These are phyloP conservation scores for Lipomyces chichibuensis DNA, from an alignment of 805 yeast genomes.

Conservation along the genomic window DNA sequence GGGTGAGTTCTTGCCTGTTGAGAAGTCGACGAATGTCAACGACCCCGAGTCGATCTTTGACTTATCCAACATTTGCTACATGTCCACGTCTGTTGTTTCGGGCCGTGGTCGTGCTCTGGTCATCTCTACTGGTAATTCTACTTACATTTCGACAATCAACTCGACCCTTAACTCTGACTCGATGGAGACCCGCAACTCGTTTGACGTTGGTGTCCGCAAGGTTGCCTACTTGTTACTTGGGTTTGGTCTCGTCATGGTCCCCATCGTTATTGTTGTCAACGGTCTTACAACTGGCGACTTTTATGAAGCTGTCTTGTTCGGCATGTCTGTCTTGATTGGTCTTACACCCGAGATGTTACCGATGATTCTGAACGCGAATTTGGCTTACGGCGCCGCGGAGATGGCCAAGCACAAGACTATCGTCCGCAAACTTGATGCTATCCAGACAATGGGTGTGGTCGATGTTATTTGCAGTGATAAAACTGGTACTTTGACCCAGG, in stretches of 20 bases:
- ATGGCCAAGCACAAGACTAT: constrained; percentile 37
- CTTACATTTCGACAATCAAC: constrained; percentile 38
- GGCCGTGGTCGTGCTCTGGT: constrained; percentile 36
- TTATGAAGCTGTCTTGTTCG: constrained; percentile 36
- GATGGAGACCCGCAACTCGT: constrained; percentile 36
- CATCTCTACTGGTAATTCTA: constrained; percentile 29
- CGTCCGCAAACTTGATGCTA: constrained; percentile 36
- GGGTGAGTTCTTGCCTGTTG: constrained; percentile 63
- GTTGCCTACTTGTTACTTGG: constrained; percentile 35
- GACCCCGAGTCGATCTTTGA: constrained; percentile 32
- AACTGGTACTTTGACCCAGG: constrained; percentile 53
- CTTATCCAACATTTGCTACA: constrained; percentile 32
- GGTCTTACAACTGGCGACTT: constrained; percentile 34
- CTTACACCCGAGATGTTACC: constrained; percentile 36
- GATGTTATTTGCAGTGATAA: constrained; percentile 59
- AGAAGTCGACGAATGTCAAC: constrained; percentile 28
- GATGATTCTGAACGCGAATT: constrained; percentile 36
- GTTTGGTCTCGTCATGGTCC: constrained; percentile 35
- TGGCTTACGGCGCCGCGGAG: constrained; percentile 35
- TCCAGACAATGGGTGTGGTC: constrained; percentile 58
- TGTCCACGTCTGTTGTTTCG: constrained; percentile 35
- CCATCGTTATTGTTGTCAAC: constrained; percentile 34
- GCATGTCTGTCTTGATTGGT: constrained; percentile 35
- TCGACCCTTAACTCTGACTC: constrained; percentile 34
- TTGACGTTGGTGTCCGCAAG: constrained; percentile 35